Percentiles rank a stretch among this genome's conserved stretches.
phyloP scores from a whole-genome alignment of 2,329 filamentous ascomycete genomes.

The Calycina herbarum region DNA sequence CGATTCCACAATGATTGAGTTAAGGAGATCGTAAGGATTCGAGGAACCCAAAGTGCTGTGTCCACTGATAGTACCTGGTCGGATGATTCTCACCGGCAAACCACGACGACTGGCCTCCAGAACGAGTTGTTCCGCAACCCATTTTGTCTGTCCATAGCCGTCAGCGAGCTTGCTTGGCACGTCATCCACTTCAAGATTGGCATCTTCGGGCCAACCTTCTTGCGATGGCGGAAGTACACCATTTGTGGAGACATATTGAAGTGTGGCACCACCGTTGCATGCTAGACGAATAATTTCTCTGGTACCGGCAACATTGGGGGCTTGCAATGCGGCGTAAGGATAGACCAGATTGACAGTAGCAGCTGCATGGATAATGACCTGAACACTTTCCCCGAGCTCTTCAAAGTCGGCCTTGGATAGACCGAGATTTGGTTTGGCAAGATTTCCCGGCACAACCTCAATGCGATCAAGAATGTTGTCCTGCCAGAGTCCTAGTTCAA shows the following conservation, averaged over 20 bases:
- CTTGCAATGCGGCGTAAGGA: constrained; percentile 73
- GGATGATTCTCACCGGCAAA: constrained; percentile 70
- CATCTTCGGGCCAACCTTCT: constrained; percentile 69
- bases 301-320: constrained; percentile 77
- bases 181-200: constrained; percentile 64
- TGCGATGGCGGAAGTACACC: constrained; percentile 72
- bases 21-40: constrained; percentile 77
- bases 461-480: constrained; percentile 77
- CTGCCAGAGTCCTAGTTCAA: constrained; percentile 77
- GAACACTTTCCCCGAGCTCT: constrained; percentile 61
- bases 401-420: constrained; percentile 65
- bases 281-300: constrained; percentile 73
- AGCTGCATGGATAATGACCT: constrained; percentile 76
- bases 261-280: constrained; percentile 63
- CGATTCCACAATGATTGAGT: constrained; percentile 75
- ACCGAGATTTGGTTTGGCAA: constrained; percentile 68
- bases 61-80: constrained; percentile 80
- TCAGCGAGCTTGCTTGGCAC: constrained; percentile 72
- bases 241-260: constrained; percentile 80
- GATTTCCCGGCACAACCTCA: constrained; percentile 71
- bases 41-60: constrained; percentile 74
- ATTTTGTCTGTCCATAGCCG: constrained; percentile 90
- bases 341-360: constrained; percentile 81
- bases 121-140: constrained; percentile 68
- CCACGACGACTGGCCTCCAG: constrained; percentile 77